These are phyloP conservation scores for Macaranga tanarius DNA, from an alignment of 441 rosid genomes.

Conservation along the genomic window DNA sequence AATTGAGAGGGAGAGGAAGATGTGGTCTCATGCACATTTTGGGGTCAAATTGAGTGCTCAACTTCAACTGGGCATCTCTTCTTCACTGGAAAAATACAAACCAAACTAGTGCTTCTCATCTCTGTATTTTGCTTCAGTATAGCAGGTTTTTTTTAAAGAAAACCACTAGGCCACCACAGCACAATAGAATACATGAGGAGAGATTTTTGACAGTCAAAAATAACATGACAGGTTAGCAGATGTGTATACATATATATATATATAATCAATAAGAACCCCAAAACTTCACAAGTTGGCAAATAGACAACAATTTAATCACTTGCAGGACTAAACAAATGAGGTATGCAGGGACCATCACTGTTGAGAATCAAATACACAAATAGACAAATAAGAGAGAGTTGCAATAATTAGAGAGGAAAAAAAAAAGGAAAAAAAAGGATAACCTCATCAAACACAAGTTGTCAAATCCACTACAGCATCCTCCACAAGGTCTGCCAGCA, in stretches of 20 bases:
- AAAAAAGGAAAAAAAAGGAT: not conserved
- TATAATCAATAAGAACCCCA: constrained; percentile 8
- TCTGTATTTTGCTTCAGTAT: not conserved
- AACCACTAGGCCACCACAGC: not conserved
- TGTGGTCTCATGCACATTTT: not conserved
- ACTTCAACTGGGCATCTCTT: not conserved
- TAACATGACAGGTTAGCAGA: not conserved
- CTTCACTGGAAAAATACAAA: not conserved
- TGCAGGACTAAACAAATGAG: constrained; percentile 28
- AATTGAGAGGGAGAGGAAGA: no score
- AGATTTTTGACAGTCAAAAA: not conserved
- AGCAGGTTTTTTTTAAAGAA: not conserved
- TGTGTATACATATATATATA: not conserved
- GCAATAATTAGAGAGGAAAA: constrained; percentile 6
- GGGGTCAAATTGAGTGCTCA: not conserved
- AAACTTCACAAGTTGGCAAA: constrained; percentile 16
- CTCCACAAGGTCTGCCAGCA: constrained; percentile 71
- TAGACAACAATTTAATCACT: constrained; percentile 15
- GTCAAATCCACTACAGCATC: constrained; percentile 66
- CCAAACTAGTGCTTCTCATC: not conserved
- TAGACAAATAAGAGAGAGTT: constrained; percentile 26
- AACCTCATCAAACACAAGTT: constrained; percentile 30
- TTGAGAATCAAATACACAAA: constrained; percentile 35
- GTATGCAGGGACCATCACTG: constrained; percentile 18
- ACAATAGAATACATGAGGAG: not conserved